Conservation (phyloP, 2,329 filamentous ascomycete genomes). For the Boeremia exigua region DNA sequence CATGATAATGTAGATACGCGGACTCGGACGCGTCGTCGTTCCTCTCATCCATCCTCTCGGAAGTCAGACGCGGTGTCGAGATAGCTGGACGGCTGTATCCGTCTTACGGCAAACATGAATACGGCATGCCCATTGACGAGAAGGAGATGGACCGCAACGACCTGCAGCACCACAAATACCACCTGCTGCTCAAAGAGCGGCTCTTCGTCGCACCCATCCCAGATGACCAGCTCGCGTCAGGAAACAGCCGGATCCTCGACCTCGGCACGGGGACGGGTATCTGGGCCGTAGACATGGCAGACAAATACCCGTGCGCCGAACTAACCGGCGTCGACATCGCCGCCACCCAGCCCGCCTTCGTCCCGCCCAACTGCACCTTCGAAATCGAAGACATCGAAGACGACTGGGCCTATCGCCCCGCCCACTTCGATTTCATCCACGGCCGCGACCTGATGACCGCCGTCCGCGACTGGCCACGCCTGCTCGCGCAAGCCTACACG, state of each 20-base stretch:
- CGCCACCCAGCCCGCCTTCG: slow-evolving; percentile 47
- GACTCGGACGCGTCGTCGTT: slow-evolving; percentile 31
- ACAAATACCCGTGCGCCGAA: slow-evolving; percentile 24
- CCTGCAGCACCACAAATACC: slow-evolving; percentile 34
- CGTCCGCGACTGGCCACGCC: slow-evolving; percentile 38
- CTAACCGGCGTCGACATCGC: slow-evolving; percentile 44
- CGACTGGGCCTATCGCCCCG: slow-evolving; percentile 44
- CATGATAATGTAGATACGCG: slow-evolving; percentile 22
- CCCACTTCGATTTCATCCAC: slow-evolving; percentile 42
- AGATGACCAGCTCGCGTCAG: slow-evolving; percentile 15
- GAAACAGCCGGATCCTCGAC: slow-evolving; percentile 41
- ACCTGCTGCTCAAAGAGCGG: slow-evolving; percentile 23
- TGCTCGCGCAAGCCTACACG: slow-evolving; percentile 36
- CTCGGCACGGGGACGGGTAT: slow-evolving; percentile 32
- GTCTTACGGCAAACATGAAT: slow-evolving; percentile 28
- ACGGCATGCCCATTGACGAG: slow-evolving; percentile 37
- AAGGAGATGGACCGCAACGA: slow-evolving; percentile 33
- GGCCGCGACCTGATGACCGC: slow-evolving; percentile 39
- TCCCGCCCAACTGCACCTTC: slow-evolving; percentile 47
- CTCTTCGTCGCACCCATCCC: slow-evolving; percentile 25
- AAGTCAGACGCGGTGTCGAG: slow-evolving; percentile 28
- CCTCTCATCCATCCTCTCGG: slow-evolving; percentile 30
- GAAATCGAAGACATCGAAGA: slow-evolving; percentile 50
- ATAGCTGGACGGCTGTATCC: slow-evolving; percentile 30
- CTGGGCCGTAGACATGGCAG: slow-evolving; percentile 36